phyloP scores from a whole-genome alignment of 768 basidiomycete genomes.

The Pisolithus marmoratus region DNA sequence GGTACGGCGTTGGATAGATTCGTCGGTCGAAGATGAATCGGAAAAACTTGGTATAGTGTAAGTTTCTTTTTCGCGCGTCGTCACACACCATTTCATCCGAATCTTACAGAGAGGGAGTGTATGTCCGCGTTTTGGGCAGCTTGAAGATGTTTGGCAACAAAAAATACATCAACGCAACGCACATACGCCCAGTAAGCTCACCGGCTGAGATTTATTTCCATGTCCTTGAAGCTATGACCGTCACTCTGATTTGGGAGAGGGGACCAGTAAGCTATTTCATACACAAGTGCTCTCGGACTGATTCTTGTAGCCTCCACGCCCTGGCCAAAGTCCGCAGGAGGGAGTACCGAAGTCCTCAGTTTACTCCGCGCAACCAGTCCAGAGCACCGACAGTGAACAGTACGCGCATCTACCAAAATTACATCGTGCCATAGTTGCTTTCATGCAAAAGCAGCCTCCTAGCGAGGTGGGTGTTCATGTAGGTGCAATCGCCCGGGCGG shows the following conservation, averaged over 20 bases:
- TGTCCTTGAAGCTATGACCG: conserved; percentile 65
- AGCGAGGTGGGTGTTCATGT: conserved; percentile 70
- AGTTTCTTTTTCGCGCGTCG: conserved; percentile 8
- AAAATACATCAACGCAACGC: conserved; percentile 73
- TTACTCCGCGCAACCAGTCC: conserved; percentile 35
- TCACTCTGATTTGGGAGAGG: conserved; percentile 58
- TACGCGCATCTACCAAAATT: conserved; percentile 53
- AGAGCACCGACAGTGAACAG: conserved; percentile 32
- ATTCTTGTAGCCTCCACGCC: conserved; percentile 27
- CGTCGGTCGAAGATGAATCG: conserved; percentile 49
- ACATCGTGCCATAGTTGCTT: conserved; percentile 61
- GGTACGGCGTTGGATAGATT: conserved; percentile 79
- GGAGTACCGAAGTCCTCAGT: conserved; percentile 27
- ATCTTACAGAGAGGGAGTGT: conserved; percentile 56
- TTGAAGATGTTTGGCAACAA: conserved; percentile 80
- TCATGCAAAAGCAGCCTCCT: conserved; percentile 45
- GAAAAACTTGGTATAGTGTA: conserved; percentile 44
- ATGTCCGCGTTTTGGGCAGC: conserved; percentile 75
- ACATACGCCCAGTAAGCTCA: conserved; percentile 65
- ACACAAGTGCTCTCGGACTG: not conserved
- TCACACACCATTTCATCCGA: not conserved
- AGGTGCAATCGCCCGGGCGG: conserved; percentile 58
- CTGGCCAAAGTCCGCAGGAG: conserved; percentile 21
- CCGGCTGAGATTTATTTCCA: conserved; percentile 81
- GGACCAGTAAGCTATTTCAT: conserved; percentile 49